A percentile compares a stretch with the other conserved stretches of the same genome.
phyloP scores from a whole-genome alignment of 2,329 filamentous ascomycete species.

The Cordyceps fumosorosea region DNA sequence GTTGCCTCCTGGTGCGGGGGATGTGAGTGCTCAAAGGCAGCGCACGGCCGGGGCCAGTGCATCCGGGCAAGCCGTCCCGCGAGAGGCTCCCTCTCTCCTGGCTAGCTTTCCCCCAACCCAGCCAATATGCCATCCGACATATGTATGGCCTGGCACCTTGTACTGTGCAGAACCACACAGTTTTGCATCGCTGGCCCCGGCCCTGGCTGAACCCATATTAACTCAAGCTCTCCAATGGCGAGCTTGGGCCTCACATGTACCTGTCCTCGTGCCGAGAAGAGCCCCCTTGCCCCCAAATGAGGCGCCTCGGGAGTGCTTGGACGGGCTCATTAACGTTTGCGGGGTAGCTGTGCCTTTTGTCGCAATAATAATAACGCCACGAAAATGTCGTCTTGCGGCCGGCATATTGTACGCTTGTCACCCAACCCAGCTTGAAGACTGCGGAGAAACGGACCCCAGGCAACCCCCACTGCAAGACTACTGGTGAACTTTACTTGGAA shows the following conservation, averaged over 20 bases:
- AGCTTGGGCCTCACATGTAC: background rate
- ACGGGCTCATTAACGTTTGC: background rate
- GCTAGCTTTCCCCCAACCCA: background rate
- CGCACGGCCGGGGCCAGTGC: background rate
- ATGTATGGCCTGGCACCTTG: too few species aligned
- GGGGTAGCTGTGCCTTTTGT: background rate
- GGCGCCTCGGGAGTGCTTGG: background rate
- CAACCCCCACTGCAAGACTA: too few species aligned
- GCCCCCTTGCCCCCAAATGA: background rate
- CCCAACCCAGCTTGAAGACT: too few species aligned
- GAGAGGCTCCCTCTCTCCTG: background rate
- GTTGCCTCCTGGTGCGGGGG: background rate
- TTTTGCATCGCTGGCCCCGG: too few species aligned
- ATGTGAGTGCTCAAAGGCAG: background rate
- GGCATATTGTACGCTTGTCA: too few species aligned
- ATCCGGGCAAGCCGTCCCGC: background rate
- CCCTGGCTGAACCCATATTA: background rate
- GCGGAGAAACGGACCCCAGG: too few species aligned
- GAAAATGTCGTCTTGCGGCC: too few species aligned
- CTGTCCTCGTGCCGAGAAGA: background rate
- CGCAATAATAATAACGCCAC: background rate
- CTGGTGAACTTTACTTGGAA: too few species aligned
- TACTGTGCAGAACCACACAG: too few species aligned
- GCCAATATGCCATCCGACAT: background rate
- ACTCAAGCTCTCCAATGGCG: background rate